Evolutionary conservation across 83 land plant species (phyloP).

Genomic region (Picea abies): DNA sequence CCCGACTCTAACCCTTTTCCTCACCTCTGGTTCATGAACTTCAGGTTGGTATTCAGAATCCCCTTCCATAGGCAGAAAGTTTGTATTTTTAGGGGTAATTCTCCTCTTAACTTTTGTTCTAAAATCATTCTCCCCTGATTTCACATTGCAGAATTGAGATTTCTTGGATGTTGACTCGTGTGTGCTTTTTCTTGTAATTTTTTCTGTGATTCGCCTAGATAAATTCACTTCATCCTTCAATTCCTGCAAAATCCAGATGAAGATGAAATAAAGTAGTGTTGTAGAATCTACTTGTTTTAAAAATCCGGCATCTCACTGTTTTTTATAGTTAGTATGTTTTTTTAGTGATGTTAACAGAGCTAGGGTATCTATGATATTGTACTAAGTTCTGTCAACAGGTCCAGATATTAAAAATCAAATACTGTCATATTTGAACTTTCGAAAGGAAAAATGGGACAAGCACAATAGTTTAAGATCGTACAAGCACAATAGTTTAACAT

Average conservation of each 20-base stretch:
- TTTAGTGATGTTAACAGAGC: not conserved
- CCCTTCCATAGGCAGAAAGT: not conserved
- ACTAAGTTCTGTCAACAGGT: too few species aligned
- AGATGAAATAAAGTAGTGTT: not conserved
- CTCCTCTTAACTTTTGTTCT: not conserved
- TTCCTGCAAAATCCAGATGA: conserved; percentile 7
- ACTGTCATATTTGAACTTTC: not conserved
- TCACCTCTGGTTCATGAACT: not conserved
- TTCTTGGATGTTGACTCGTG: not conserved
- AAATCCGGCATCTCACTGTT: too few species aligned
- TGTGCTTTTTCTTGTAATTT: not conserved
- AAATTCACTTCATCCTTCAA: not conserved
- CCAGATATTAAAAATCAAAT: not conserved
- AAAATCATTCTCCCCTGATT: not conserved
- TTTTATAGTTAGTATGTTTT: not conserved
- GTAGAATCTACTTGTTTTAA: not conserved
- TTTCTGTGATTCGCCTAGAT: not conserved
- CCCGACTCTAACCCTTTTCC: not conserved
- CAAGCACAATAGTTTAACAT: not conserved
- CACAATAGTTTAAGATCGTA: not conserved
- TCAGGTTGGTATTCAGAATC: not conserved
- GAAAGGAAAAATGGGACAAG: not conserved
- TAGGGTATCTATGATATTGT: not conserved
- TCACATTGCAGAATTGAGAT: not conserved
- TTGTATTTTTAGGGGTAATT: not conserved